These are phyloP conservation scores for Pseudopithomyces maydicus DNA, from an alignment of 2,329 filamentous ascomycete genomes.

Conservation along the genomic window DNA sequence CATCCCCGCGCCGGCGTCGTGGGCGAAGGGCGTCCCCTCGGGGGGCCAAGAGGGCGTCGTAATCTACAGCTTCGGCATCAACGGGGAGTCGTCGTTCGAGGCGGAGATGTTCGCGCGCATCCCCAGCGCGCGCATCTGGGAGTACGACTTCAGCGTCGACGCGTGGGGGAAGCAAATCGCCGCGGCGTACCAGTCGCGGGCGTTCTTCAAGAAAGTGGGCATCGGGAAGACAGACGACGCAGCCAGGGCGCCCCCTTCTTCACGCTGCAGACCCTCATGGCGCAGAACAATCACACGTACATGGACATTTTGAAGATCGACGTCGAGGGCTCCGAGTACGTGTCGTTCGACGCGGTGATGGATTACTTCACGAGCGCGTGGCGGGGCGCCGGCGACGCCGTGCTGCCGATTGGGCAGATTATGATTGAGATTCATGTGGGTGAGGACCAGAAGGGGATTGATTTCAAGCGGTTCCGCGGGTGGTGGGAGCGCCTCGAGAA, in stretches of 20 bases:
- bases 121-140: constrained; percentile 38
- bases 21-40: constrained; percentile 11
- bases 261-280: constrained; percentile 36
- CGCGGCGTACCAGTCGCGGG: constrained; percentile 15
- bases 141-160: constrained; percentile 39
- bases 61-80: constrained; percentile 42
- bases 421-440: constrained; percentile 42
- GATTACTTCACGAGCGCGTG: constrained; percentile 28
- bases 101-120: constrained; percentile 41
- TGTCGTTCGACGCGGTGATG: constrained; percentile 37
- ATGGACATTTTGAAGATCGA: constrained; percentile 43
- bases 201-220: constrained; percentile 37
- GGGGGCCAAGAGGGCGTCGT: constrained; percentile 29
- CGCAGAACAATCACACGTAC: constrained; percentile 38
- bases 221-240: constrained; percentile 33
- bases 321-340: constrained; percentile 39
- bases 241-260: constrained; percentile 29
- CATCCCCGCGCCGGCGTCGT: constrained; percentile 21
- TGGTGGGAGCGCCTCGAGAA: constrained; percentile 42
- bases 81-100: constrained; percentile 41
- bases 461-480: constrained; percentile 32
- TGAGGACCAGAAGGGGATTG: constrained; percentile 23
- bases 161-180: constrained; percentile 39
- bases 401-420: constrained; percentile 39
- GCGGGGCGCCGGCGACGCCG: constrained; percentile 21